A percentile compares a stretch with the other conserved stretches of the same genome.
phyloP scores from a whole-genome alignment of 352 stramenopile species.

The Phytophthora chlamydospora region DNA sequence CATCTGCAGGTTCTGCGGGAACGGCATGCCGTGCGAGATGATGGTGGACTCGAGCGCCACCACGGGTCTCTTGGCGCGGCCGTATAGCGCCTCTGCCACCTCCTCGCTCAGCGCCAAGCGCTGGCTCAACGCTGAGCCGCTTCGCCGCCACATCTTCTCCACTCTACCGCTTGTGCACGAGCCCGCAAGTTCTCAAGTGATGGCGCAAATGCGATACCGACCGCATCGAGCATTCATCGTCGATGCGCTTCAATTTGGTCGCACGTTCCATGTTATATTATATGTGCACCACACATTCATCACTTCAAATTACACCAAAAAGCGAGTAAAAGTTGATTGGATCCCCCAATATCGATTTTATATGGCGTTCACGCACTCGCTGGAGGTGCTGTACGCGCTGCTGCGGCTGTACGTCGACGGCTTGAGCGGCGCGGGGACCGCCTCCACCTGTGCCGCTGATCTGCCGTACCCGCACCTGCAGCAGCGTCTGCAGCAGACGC shows the following conservation, averaged over 20 bases:
- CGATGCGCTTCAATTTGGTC: background rate
- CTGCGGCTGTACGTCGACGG: slow-evolving; percentile 34
- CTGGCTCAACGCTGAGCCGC: slow-evolving; percentile 43
- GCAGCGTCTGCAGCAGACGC: slow-evolving; percentile 58
- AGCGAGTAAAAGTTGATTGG: too few relatives aligned
- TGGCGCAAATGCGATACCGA: too few relatives aligned
- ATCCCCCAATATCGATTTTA: slow-evolving; percentile 1
- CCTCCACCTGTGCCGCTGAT: slow-evolving; percentile 7
- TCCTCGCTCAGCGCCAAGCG: slow-evolving; percentile 58
- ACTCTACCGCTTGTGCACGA: too few relatives aligned
- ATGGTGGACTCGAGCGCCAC: slow-evolving; percentile 99
- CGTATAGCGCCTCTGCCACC: slow-evolving; percentile 58
- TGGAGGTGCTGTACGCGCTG: slow-evolving; percentile 57
- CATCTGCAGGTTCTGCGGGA: slow-evolving; percentile 96
- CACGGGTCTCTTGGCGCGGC: slow-evolving; percentile 54
- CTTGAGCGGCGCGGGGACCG: slow-evolving; percentile 2
- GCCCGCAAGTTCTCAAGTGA: too few relatives aligned
- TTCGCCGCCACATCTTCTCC: slow-evolving; percentile 47
- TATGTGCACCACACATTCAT: too few relatives aligned
- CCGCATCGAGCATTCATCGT: too few relatives aligned
- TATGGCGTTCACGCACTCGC: slow-evolving; percentile 58
- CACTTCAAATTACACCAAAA: too few relatives aligned
- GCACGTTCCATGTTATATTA: background rate
- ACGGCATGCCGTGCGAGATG: slow-evolving; percentile 99
- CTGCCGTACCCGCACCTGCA: slow-evolving; percentile 52